Conservation (phyloP, 345 rosid genomes). For the Rhizophora mangle region DNA sequence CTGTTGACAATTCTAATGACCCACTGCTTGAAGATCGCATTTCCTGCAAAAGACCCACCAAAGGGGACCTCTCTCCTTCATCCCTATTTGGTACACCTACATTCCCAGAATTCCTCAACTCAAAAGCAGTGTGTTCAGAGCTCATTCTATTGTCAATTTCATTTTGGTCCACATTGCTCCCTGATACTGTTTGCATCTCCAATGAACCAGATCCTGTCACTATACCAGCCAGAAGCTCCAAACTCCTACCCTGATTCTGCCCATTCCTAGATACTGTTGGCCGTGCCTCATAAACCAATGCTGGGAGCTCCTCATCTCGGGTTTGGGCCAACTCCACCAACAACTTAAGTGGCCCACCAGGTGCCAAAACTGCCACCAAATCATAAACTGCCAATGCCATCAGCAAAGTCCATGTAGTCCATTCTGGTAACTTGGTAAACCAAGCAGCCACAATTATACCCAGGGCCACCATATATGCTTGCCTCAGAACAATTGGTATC, state of each 20-base stretch:
- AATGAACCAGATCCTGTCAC: constrained; percentile 63
- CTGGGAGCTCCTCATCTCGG: constrained; percentile 93
- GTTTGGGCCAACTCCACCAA: constrained; percentile 85
- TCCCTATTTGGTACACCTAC: constrained; percentile 36
- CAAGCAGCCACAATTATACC: constrained; percentile 90
- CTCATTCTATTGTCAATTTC: constrained; percentile 30
- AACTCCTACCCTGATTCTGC: constrained; percentile 40
- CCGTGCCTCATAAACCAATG: constrained; percentile 89
- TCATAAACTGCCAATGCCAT: constrained; percentile 92
- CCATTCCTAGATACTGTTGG: constrained; percentile 55
- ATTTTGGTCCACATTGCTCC: constrained; percentile 23
- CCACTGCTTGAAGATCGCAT: constrained; percentile 40
- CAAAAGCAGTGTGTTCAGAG: constrained; percentile 30
- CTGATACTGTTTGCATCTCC: constrained; percentile 64
- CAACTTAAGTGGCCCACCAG: constrained; percentile 94
- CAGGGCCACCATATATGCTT: constrained; percentile 80
- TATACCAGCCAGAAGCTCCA: constrained; percentile 62
- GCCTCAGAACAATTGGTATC: constrained; percentile 70
- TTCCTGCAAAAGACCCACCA: constrained; percentile 42
- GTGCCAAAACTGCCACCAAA: constrained; percentile 87
- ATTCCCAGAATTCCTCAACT: constrained; percentile 26
- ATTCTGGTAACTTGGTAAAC: constrained; percentile 92
- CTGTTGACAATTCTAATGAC: constrained; percentile 51
- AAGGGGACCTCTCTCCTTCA: constrained; percentile 46
- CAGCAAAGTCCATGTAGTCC: constrained; percentile 91